These are phyloP conservation scores for Fusarium clavum DNA, from an alignment of 2,329 filamentous ascomycete genomes.

Conservation along the genomic window DNA sequence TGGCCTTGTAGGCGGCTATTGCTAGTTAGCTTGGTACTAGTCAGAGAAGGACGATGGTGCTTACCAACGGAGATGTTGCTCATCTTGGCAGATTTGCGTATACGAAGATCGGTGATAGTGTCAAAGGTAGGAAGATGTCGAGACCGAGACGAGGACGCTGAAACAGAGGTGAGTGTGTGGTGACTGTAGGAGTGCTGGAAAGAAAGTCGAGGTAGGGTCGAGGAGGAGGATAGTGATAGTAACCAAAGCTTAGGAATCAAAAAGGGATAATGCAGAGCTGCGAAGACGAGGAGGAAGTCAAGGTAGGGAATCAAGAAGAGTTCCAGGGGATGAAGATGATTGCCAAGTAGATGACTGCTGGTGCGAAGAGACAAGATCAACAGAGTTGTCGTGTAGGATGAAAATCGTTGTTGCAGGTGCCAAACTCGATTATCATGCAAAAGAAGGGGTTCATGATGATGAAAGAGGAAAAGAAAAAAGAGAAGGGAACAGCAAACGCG, in stretches of 20 bases:
- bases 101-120: not conserved
- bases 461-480: not conserved
- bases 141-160: not conserved
- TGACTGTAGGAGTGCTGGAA: not conserved
- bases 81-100: not conserved
- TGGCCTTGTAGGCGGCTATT: not conserved
- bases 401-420: not conserved
- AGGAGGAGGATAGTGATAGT: not conserved
- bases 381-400: not conserved
- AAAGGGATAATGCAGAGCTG: not conserved
- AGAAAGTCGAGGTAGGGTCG: not conserved
- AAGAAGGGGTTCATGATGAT: not conserved
- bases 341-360: fast-evolving
- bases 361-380: not conserved
- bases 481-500: not conserved
- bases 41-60: not conserved
- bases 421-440: not conserved
- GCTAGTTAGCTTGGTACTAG: not conserved
- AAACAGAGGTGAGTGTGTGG: not conserved
- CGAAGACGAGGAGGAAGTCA: not conserved
- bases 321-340: not conserved
- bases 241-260: not conserved
- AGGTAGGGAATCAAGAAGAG: too few relatives aligned
- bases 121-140: not conserved
- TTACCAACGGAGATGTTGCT: not conserved